Conservation (phyloP, 148 eudicot species). For the Camellia sinensis region DNA sequence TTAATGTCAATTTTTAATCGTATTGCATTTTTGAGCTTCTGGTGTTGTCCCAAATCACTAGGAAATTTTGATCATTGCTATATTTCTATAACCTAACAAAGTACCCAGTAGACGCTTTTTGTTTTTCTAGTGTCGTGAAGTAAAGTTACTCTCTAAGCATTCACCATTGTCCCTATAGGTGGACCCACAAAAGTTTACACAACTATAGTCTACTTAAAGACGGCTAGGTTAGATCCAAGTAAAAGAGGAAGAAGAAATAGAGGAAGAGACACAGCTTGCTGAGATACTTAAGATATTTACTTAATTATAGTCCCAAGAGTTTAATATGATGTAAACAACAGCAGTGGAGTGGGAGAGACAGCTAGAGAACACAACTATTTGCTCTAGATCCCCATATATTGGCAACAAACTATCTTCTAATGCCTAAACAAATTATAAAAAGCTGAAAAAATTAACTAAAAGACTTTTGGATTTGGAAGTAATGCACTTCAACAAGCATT, state of each 20-base stretch:
- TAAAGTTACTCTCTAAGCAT: no score
- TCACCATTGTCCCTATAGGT: not conserved
- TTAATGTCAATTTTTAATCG: not conserved
- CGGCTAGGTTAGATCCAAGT: not conserved
- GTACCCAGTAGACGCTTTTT: no score
- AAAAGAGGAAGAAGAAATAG: not conserved
- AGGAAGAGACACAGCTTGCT: not conserved
- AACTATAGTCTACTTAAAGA: not conserved
- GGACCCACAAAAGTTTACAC: not conserved
- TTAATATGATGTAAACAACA: not conserved
- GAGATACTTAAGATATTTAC: not conserved
- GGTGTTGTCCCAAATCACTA: no score
- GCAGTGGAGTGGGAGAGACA: not conserved
- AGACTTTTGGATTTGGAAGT: not conserved
- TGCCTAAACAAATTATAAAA: not conserved
- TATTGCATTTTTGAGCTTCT: no score
- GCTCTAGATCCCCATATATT: not conserved
- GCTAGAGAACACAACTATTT: not conserved
- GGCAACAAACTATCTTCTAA: not conserved
- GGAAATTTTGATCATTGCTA: no score
- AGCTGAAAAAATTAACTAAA: not conserved
- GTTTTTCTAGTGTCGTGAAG: no score
- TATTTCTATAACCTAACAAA: no score
- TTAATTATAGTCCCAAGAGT: not conserved
- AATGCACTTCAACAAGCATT: constrained; percentile 17